Conservation (phyloP, 306 rosid species). For the Glycine tomentella region DNA sequence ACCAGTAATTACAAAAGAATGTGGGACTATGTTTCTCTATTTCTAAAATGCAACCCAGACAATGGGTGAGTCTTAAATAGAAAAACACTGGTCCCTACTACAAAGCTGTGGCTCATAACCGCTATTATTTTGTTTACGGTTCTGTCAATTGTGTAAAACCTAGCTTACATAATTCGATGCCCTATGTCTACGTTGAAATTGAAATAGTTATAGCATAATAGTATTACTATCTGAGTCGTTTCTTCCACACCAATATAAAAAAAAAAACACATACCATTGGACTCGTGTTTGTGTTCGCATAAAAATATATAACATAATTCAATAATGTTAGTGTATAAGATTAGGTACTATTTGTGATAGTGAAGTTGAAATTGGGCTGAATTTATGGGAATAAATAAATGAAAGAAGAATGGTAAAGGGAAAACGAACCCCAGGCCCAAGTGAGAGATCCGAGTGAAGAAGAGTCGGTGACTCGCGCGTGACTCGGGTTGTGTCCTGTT, state of each 20-base stretch:
- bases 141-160: constrained; percentile 12
- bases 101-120: not conserved
- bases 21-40: not conserved
- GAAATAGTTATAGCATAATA: constrained; percentile 1
- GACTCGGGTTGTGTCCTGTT: constrained; percentile 55
- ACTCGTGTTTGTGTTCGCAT: constrained; percentile 1
- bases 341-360: not conserved
- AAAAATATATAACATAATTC: not conserved
- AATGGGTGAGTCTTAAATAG: constrained; percentile 24
- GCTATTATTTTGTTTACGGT: not conserved
- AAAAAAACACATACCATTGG: not conserved
- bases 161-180: not conserved
- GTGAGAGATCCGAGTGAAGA: constrained; percentile 56
- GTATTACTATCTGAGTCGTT: not conserved
- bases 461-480: constrained; percentile 55
- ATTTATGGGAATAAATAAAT: not conserved
- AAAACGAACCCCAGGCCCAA: constrained; percentile 48
- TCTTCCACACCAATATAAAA: not conserved
- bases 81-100: not conserved
- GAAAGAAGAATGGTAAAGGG: not conserved
- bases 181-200: not conserved
- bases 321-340: not conserved
- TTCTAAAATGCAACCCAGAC: constrained; percentile 18
- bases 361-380: constrained; percentile 16
- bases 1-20: constrained; percentile 22